Evolutionary conservation across 1,284 basidiomycete genomes (phyloP).

Genomic region (Naganishia albida): DNA sequence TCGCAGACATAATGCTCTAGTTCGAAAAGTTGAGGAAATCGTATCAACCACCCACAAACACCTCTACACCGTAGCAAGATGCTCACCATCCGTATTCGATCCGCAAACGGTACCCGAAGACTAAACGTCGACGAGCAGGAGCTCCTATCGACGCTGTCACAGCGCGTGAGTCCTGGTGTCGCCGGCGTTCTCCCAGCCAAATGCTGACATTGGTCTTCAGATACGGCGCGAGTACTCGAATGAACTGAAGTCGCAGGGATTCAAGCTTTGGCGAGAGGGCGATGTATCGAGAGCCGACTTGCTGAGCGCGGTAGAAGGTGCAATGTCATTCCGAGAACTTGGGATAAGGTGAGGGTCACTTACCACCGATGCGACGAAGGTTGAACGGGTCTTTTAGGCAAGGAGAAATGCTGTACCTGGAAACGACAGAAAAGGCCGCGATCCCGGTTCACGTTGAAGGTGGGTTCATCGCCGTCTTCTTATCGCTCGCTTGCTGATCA

Average conservation of each 20-base stretch:
- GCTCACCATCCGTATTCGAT: constrained; percentile 22
- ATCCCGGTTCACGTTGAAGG: neutral
- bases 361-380: neutral
- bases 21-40: neutral
- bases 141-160: neutral
- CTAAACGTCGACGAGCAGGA: constrained; percentile 1
- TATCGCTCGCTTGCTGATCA: neutral
- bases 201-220: neutral
- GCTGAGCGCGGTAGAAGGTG: constrained; percentile 8
- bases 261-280: constrained; percentile 12
- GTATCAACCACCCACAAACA: neutral
- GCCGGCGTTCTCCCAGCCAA: neutral
- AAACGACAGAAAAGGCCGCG: neutral
- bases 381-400: neutral
- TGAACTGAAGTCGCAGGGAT: neutral
- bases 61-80: neutral
- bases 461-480: neutral
- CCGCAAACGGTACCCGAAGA: constrained; percentile 17
- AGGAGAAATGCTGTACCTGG: constrained; percentile 20
- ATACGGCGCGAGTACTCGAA: constrained; percentile 3
- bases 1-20: neutral
- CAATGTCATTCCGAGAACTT: neutral
- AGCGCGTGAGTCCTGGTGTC: constrained; percentile 2
- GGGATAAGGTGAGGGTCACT: constrained; percentile 1
- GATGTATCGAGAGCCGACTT: constrained; percentile 8